Base-by-base conservation (phyloP, 768 basidiomycete genomes). In the Rhodotorula babjevae region DNA sequence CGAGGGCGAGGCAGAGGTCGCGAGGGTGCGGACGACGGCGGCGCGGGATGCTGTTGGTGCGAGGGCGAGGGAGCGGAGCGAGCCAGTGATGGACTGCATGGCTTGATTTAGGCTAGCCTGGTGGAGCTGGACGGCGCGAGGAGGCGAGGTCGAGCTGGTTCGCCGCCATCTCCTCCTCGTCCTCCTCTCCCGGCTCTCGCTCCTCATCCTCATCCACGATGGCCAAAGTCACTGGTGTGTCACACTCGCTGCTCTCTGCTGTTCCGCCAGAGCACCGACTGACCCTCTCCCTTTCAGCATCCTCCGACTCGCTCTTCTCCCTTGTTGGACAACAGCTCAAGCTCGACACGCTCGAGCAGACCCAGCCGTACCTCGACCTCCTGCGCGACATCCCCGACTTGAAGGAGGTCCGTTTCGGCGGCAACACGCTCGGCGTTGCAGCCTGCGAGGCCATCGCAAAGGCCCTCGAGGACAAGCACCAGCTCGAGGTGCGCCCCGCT, bases 371-470 rank as follows among this genome's bases (percentile, higher is more conserved):
- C 77, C 83, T 97, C 31, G 77, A 82, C 31, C 77, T 82, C 63
- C 78, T 85, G 29, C 63, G 77, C 49, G 79, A 73, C n/a, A 78
- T 83, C 76, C 81, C 82, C 36, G 85, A 85, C 65, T 83, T 89
- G 60, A 89, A 93, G 81, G 93, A 95, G 83, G 88, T 98, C 72
- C 90, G 93, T 79, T 84, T 99, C 63, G 91, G 93, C 60, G 95
- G 93, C 31, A 98, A 98, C 82, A 94, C 93, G 29, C 84, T 97
- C 67, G 95, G 96, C 61, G 87, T 96, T 40, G 93, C 90, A 78
- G 95, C 95, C 57, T 89, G 93, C 59, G 80, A 87, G 77, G 91
- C 89, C 55, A 86, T 97, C 50, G 92, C 88, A 72, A 88, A 89
- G 67, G 90, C 91, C 67, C 83, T 97, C 65, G 83, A 85, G 70